These are phyloP conservation scores for Termitomyces eurrhizus DNA, from an alignment of 768 basidiomycete species.

Conservation along the genomic window DNA sequence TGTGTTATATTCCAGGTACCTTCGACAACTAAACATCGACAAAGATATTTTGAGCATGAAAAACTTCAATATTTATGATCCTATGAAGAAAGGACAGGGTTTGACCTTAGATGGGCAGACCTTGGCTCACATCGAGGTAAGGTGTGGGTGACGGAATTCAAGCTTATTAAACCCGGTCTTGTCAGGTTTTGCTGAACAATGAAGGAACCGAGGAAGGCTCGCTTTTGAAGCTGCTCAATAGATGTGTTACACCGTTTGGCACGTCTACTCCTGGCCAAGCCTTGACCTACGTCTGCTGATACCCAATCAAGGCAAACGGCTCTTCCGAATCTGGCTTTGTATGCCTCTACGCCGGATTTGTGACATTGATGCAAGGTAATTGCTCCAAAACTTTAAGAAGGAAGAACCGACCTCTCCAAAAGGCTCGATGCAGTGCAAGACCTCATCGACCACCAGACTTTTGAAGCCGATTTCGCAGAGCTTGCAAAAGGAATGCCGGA, in stretches of 20 bases:
- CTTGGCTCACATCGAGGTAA: conserved; percentile 89
- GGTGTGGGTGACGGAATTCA: conserved; percentile 5
- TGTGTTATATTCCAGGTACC: conserved; percentile 47
- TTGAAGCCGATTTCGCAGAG: conserved; percentile 70
- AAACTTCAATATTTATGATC: conserved; percentile 97
- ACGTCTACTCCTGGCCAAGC: conserved; percentile 17
- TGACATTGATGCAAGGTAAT: conserved; percentile 88
- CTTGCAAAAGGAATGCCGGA: conserved; percentile 85
- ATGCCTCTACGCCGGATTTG: conserved; percentile 79
- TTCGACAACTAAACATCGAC: conserved; percentile 92
- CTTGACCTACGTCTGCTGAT: not conserved
- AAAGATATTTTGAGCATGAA: conserved; percentile 92
- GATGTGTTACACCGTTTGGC: conserved; percentile 93
- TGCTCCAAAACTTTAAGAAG: not conserved
- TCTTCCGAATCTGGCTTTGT: conserved; percentile 97
- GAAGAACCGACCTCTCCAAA: not conserved
- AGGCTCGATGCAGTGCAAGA: conserved; percentile 96
- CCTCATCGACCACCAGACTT: conserved; percentile 74
- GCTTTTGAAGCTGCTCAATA: conserved; percentile 71
- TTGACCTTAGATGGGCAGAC: conserved; percentile 93
- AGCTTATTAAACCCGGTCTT: not conserved
- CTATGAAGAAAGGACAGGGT: conserved; percentile 85
- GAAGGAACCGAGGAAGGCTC: conserved; percentile 94
- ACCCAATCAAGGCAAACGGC: conserved; percentile 69
- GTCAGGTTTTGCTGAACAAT: conserved; percentile 80